phyloP scores from a whole-genome alignment of 306 rosid species.

The Acmispon strigosus region DNA sequence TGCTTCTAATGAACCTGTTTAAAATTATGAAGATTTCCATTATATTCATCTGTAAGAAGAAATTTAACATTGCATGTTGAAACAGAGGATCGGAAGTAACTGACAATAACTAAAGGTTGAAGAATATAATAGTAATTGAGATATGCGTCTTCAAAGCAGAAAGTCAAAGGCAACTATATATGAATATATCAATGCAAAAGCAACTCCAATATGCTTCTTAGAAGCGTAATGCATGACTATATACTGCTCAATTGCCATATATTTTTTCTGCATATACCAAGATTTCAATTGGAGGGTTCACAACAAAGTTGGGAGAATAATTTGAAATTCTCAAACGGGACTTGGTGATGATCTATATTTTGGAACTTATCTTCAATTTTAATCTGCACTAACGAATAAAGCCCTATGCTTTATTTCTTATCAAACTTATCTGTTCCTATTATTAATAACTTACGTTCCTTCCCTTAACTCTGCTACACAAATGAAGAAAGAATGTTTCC shows the following conservation, averaged over 20 bases:
- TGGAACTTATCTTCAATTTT: conserved; percentile 6
- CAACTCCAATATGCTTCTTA: neutral
- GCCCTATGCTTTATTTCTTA: conserved; percentile 9
- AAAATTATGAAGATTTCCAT: no score
- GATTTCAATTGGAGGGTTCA: conserved; percentile 23
- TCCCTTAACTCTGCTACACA: neutral
- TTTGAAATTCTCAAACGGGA: neutral
- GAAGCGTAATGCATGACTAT: conserved; percentile 3
- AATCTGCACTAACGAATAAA: conserved; percentile 15
- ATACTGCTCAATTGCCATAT: conserved; percentile 26
- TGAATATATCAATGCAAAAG: no score
- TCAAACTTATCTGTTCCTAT: conserved; percentile 2
- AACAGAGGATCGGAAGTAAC: no score
- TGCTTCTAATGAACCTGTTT: no score
- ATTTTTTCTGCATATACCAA: conserved; percentile 6
- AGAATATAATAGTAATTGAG: no score
- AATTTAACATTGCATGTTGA: no score
- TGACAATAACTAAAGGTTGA: no score
- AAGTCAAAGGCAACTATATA: no score
- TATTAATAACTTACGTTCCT: neutral
- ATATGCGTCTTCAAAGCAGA: no score
- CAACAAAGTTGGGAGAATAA: conserved; percentile 9
- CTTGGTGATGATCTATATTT: neutral
- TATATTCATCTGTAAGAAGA: no score
- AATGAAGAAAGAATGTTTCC: conserved; percentile 17